Percentiles rank a stretch among this genome's conserved stretches.
Evolutionary conservation across 2,329 filamentous ascomycete genomes (phyloP).

Genomic region (Rutstroemia sp.): DNA sequence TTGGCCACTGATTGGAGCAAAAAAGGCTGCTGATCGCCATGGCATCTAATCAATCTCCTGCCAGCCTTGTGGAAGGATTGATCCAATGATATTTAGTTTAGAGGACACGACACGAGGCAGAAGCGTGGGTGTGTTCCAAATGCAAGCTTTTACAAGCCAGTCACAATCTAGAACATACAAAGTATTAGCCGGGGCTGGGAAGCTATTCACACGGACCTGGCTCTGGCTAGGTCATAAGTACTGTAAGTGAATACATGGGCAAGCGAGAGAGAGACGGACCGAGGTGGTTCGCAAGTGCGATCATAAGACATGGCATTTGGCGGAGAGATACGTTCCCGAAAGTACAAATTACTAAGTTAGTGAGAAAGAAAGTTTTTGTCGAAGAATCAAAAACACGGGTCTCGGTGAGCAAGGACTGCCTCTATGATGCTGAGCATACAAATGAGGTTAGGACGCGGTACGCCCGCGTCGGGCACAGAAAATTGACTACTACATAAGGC

Average conservation of each 20-base stretch:
- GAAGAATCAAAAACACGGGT: too few relatives aligned
- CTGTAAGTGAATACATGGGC: neutral
- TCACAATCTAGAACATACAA: neutral
- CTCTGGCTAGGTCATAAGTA: too few relatives aligned
- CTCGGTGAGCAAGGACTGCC: too few relatives aligned
- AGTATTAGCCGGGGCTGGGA: neutral
- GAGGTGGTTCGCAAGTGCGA: too few relatives aligned
- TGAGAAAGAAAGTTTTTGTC: too few relatives aligned
- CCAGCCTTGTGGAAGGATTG: neutral
- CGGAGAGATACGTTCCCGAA: too few relatives aligned
- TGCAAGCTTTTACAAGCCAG: neutral
- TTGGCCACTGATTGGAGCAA: too few relatives aligned
- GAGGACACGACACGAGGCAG: neutral
- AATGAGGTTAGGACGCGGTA: neutral
- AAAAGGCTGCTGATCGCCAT: too few relatives aligned
- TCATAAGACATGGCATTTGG: neutral
- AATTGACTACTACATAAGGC: too few relatives aligned
- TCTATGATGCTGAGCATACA: neutral
- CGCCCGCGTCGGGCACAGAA: neutral
- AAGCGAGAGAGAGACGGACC: neutral
- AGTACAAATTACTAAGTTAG: too few relatives aligned
- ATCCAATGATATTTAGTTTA: neutral
- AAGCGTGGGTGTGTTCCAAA: neutral
- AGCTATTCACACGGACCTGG: neutral
- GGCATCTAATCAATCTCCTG: neutral